Evolutionary conservation across 2,329 filamentous ascomycete genomes (phyloP).

Genomic region (Calonectria honghensis): DNA sequence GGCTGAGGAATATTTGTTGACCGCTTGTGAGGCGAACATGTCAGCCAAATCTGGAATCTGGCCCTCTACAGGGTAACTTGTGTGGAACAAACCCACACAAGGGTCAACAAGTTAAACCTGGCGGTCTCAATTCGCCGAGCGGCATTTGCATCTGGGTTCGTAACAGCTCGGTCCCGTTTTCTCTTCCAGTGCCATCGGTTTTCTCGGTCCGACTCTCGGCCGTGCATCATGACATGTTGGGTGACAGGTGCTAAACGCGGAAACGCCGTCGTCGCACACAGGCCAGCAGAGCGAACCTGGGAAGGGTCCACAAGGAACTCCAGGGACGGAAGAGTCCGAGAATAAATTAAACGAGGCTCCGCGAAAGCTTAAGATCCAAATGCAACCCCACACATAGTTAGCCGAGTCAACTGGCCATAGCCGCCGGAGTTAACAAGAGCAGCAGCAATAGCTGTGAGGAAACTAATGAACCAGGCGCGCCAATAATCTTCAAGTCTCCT

Average conservation of each 20-base stretch:
- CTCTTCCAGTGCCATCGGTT: too few species aligned
- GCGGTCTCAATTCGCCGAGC: not conserved
- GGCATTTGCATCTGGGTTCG: not conserved
- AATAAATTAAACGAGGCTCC: conserved; percentile 19
- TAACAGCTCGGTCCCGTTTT: not conserved
- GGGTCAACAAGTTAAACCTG: not conserved
- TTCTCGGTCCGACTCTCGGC: conserved; percentile 1
- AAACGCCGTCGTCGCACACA: not conserved
- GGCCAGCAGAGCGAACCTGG: not conserved
- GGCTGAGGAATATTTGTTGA: not conserved
- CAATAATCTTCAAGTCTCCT: not conserved
- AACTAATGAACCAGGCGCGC: not conserved
- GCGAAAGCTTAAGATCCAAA: conserved; percentile 1
- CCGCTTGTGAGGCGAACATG: conserved; percentile 17
- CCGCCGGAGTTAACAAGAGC: not conserved
- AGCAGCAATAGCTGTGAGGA: not conserved
- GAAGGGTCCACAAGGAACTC: not conserved
- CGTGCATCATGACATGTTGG: not conserved
- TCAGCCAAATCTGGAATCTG: not conserved
- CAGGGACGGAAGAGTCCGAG: not conserved
- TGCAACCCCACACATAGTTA: not conserved
- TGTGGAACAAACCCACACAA: not conserved
- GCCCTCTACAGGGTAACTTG: conserved; percentile 2
- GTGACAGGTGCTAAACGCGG: not conserved
- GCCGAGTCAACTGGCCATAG: not conserved